Percentiles rank a stretch among this genome's conserved stretches.
Conservation (phyloP, 2,329 filamentous ascomycete genomes). For the Cladosporium sp. region DNA sequence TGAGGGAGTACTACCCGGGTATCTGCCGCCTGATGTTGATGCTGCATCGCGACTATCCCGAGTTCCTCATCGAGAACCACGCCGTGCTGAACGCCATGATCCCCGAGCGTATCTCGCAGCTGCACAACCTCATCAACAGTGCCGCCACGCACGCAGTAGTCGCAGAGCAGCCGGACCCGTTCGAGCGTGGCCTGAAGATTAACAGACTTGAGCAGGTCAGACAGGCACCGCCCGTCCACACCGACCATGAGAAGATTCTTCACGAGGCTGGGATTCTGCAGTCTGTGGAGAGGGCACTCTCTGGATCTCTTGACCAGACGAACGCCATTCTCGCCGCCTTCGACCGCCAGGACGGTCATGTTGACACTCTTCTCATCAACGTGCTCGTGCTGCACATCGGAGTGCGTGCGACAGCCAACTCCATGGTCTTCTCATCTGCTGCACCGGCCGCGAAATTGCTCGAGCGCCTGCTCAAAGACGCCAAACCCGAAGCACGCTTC, state of each 20-base stretch:
- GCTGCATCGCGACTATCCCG: slow-evolving; percentile 89
- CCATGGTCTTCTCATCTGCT: slow-evolving; percentile 59
- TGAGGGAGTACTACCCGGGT: slow-evolving; percentile 81
- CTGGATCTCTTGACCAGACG: slow-evolving; percentile 61
- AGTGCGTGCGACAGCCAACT: slow-evolving; percentile 61
- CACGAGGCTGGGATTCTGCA: slow-evolving; percentile 50
- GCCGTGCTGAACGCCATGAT: slow-evolving; percentile 76
- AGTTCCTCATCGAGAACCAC: slow-evolving; percentile 87
- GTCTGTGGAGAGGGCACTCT: slow-evolving; percentile 49
- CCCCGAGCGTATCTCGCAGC: slow-evolving; percentile 77
- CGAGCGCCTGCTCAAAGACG: slow-evolving; percentile 69
- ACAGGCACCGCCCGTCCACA: slow-evolving; percentile 61
- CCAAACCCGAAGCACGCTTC: slow-evolving; percentile 76
- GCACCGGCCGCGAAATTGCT: slow-evolving; percentile 68
- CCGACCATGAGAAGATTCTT: slow-evolving; percentile 55
- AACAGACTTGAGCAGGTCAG: slow-evolving; percentile 73
- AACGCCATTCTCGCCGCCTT: slow-evolving; percentile 73
- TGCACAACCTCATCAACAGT: slow-evolving; percentile 82
- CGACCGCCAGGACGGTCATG: slow-evolving; percentile 47
- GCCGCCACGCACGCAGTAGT: slow-evolving; percentile 67
- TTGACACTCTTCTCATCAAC: slow-evolving; percentile 61
- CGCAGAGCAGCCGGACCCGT: slow-evolving; percentile 66
- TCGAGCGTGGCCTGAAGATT: slow-evolving; percentile 68
- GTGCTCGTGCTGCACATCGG: slow-evolving; percentile 79
- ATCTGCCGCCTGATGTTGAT: slow-evolving; percentile 78